Base-by-base conservation (phyloP, 371 early-diverging fungal genomes). In the Mortierella sp. region DNA sequence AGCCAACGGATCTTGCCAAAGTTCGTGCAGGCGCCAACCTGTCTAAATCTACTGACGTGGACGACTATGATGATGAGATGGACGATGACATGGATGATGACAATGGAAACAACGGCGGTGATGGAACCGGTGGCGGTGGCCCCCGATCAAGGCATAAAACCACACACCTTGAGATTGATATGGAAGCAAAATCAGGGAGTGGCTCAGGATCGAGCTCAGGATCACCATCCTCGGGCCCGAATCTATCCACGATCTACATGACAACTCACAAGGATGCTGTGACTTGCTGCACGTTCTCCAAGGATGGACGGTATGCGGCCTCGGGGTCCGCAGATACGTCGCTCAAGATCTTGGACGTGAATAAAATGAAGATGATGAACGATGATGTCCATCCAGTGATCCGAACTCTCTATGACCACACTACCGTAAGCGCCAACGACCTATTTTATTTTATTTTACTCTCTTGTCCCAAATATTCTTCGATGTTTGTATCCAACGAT, bases 251-350 rank as follows among this genome's bases (percentile, higher is more conserved):
- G 28, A 55, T 65, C 47, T 75, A 72, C 63, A 81, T 60, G 60
- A 75, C 81, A 19, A 82, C 77, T 9, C 85, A 85, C 69, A 75
- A 84, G 69, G 83, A 79, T n/a, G 72, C 70, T 4, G 79, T 79
- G 29, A 74, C 75, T n/a, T 82, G 79, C 46, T 80, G 80, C 26
- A 72, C 77, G 14, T 83, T 83, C 66, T 81, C 68, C 57, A 62
- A 75, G 23, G 82, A 83, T 72, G 81, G 82, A 52, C 72, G 46
- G 26, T 70, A 67, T 59, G 53, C 62, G 47, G 97, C 97, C 1
- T 96, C 97, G 0, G 97, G 97, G n/a, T 94, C 95, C 23, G 87
- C 87, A 48, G 97, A 97, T 82, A 82, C 92, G 5, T 92, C 97
- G 23, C 83, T 97, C 60, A 97, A 97, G 86, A 87, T 97, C 48